Conservation (phyloP, 208 protist genomes). For the Phytomonas francai region DNA sequence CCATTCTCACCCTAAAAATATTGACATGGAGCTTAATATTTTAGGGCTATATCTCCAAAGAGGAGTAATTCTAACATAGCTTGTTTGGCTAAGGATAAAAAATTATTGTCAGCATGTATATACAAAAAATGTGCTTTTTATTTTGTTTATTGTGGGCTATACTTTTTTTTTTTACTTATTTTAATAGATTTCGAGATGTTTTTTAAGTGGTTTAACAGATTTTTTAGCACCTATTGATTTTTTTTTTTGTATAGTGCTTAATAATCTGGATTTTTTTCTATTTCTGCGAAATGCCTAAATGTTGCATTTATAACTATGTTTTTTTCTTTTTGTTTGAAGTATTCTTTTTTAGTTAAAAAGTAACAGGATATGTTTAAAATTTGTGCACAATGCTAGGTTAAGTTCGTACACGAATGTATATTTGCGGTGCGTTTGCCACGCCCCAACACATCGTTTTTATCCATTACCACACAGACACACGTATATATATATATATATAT, state of each 20-base stretch:
- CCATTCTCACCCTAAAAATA: neutral
- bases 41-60: constrained; percentile 1
- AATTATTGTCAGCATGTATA: neutral
- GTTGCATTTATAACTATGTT: constrained; percentile 4
- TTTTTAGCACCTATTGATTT: constrained; percentile 2
- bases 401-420: constrained; percentile 10
- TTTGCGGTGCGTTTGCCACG: neutral
- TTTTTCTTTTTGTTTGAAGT: constrained; percentile 1
- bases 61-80: constrained; percentile 14
- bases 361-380: constrained; percentile 8
- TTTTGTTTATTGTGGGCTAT: constrained; percentile 12
- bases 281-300: constrained; percentile 10
- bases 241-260: constrained; percentile 10
- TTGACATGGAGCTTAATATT: neutral
- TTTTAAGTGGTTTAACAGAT: constrained; percentile 11
- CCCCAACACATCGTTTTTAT: constrained; percentile 10
- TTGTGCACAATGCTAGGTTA: constrained; percentile 15
- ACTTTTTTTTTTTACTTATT: neutral
- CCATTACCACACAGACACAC: neutral
- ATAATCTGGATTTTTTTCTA: constrained; percentile 10
- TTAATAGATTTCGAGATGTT: constrained; percentile 1
- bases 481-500: constrained; percentile 9
- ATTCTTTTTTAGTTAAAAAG: constrained; percentile 3
- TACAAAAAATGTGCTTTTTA: neutral
- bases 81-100: constrained; percentile 3